phyloP scores from a whole-genome alignment of 371 early-diverging fungal species.

The Mortierella sp. region DNA sequence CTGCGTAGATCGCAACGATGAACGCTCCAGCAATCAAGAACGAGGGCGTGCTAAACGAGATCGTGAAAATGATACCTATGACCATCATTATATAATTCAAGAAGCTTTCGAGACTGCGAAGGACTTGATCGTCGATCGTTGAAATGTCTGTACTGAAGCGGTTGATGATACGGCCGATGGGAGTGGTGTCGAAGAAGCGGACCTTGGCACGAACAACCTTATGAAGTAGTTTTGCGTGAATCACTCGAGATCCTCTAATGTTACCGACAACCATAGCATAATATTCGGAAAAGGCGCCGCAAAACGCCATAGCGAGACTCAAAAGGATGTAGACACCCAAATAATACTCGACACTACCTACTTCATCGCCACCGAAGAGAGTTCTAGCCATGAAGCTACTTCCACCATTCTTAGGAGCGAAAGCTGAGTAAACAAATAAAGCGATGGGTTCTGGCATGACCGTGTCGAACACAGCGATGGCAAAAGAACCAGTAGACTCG shows the following conservation, averaged over 20 bases:
- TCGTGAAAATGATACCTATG: conserved; percentile 74
- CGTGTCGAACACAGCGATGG: conserved; percentile 17
- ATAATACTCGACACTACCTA: conserved; percentile 56
- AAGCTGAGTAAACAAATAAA: conserved; percentile 23
- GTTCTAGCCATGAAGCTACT: conserved; percentile 16
- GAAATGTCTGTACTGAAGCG: conserved; percentile 77
- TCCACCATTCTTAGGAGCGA: conserved; percentile 12
- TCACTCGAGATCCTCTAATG: conserved; percentile 56
- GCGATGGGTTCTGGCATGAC: conserved; percentile 22
- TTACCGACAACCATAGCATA: conserved; percentile 65
- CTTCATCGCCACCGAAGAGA: conserved; percentile 10
- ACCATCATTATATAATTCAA: conserved; percentile 62
- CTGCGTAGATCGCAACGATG: conserved; percentile 58
- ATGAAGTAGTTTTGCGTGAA: conserved; percentile 65
- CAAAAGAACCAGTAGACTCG: conserved; percentile 21
- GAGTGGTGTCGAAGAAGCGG: conserved; percentile 88
- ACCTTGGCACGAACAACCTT: conserved; percentile 72
- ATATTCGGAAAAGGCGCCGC: conserved; percentile 48
- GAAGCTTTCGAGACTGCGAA: conserved; percentile 50
- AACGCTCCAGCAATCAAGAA: conserved; percentile 63
- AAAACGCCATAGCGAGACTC: conserved; percentile 48
- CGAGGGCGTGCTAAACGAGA: conserved; percentile 67
- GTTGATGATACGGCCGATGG: conserved; percentile 88
- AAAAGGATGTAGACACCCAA: conserved; percentile 62
- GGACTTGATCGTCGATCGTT: conserved; percentile 61